Evolutionary conservation across 1,284 basidiomycete genomes (phyloP).

Genomic region (Coniophora puteana): DNA sequence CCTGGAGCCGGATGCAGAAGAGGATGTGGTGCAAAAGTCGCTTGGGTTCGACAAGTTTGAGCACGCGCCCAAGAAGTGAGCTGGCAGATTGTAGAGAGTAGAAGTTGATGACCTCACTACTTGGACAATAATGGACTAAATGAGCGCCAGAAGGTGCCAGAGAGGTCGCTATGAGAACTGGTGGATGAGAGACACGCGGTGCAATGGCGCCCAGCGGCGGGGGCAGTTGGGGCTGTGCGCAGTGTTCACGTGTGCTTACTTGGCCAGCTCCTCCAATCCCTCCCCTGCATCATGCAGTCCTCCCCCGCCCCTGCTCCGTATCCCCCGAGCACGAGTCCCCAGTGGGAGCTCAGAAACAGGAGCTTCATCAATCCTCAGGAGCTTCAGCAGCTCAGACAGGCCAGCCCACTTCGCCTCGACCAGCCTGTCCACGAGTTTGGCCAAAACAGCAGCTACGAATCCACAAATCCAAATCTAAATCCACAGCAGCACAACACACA

Average conservation of each 20-base stretch:
- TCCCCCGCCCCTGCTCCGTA: constrained; percentile 1
- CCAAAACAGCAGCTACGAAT: constrained; percentile 17
- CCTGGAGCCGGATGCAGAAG: constrained; percentile 80
- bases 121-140: no score
- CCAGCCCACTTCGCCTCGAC: constrained; percentile 27
- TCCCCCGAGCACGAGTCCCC: constrained; percentile 30
- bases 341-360: constrained; percentile 47
- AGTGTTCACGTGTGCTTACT: no score
- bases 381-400: constrained; percentile 39
- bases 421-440: constrained; percentile 15
- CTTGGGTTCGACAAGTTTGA: constrained; percentile 72
- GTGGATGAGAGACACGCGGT: no score
- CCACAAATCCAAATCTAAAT: constrained; percentile 6
- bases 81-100: no score
- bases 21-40: constrained; percentile 74
- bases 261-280: no score
- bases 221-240: no score
- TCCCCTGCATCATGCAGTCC: no score
- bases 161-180: no score
- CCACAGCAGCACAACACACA: no score
- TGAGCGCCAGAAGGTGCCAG: no score
- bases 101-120: no score
- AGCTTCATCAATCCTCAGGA: constrained; percentile 47
- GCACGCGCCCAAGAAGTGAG: constrained; percentile 31
- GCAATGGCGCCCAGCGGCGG: no score